Evolutionary conservation across 805 yeast genomes (phyloP), one percentile per base, ranked within the genome.

Genomic region (Trichomonascus vanleenenianus): DNA sequence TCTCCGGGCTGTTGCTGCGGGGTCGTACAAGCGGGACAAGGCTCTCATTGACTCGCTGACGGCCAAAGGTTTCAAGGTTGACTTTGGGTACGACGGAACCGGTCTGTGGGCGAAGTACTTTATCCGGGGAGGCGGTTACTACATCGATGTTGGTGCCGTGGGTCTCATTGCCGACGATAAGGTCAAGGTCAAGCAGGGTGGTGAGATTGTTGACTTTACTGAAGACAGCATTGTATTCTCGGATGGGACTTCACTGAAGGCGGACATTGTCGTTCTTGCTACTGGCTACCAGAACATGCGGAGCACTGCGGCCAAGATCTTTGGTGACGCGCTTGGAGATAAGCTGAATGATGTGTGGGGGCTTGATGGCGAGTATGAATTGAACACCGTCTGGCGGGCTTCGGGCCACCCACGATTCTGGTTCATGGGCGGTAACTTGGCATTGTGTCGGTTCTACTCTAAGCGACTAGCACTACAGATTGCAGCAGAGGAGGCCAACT

Each of bases 101-200:
- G 75, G 76, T 2, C 51, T 70, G 43, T 65, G 65, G 45, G 68
- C 71, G 18, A 56, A 65, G 44, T 66, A 67, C 50, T 59, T 58
- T 49, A 57, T 71, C 43, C 61, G 69, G 52, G 72, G 72, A 30
- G 73, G 75, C 0, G 76, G 76, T 34, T 71, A 70, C 53, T 71
- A 71, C 52, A 67, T 67, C 45, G 74, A 71, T 49, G 73, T 68
- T 39, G 76, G 76, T 7, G 64, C 69, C 48, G 66, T 73, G 27
- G 62, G 60, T 36, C 55, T 66, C 47, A 67, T 71, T 46, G 56
- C 59, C 33, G 66, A 68, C 10, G 72, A 68, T 11, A 65, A 65
- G 48, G 64, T 71, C 46, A 56, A 59, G 30, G 55, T 71, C 41
- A 34, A 34, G 22, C 64, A 67, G 54, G 61, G 63, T 39, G 68